phyloP scores from a whole-genome alignment of 441 rosid genomes.

The Arabidopsis hybrid region DNA sequence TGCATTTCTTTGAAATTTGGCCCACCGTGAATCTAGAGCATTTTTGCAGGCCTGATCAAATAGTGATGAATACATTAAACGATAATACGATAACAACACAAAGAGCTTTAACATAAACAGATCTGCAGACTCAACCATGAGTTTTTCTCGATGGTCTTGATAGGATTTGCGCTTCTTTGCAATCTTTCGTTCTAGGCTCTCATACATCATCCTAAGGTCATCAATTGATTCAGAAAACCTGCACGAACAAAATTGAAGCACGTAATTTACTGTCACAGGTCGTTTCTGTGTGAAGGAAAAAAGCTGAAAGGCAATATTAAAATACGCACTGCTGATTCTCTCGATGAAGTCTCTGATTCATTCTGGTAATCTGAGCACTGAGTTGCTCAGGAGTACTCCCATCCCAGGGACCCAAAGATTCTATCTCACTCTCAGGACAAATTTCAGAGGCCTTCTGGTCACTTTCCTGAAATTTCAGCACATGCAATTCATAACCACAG shows the following conservation, averaged over 20 bases:
- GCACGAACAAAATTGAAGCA: slow-evolving; percentile 40
- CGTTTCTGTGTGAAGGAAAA: slow-evolving; percentile 11
- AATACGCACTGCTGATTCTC: slow-evolving; percentile 77
- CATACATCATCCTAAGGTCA: slow-evolving; percentile 76
- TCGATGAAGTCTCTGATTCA: slow-evolving; percentile 76
- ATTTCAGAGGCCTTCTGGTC: slow-evolving; percentile 91
- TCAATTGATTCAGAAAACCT: slow-evolving; percentile 94
- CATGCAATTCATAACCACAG: slow-evolving; percentile 10
- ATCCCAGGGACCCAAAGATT: slow-evolving; percentile 83
- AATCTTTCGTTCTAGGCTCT: slow-evolving; percentile 72
- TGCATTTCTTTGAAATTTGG: slow-evolving; percentile 72
- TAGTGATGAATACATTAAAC: slow-evolving; percentile 20
- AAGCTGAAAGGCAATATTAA: slow-evolving; percentile 20
- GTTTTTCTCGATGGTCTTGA: slow-evolving; percentile 66
- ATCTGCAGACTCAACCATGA: slow-evolving; percentile 58
- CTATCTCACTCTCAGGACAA: slow-evolving; percentile 89
- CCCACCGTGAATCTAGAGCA: slow-evolving; percentile 62
- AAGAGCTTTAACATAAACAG: slow-evolving; percentile 11
- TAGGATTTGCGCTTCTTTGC: slow-evolving; percentile 61
- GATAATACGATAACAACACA: slow-evolving; percentile 6
- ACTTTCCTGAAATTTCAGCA: slow-evolving; percentile 63
- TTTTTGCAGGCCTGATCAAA: slow-evolving; percentile 58
- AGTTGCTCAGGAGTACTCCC: slow-evolving; percentile 89
- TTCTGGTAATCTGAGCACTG: slow-evolving; percentile 69
- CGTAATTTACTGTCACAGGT: slow-evolving; percentile 20